These are phyloP conservation scores for Metschnikowia santaceciliae DNA, from an alignment of 805 yeast genomes.

Conservation along the genomic window DNA sequence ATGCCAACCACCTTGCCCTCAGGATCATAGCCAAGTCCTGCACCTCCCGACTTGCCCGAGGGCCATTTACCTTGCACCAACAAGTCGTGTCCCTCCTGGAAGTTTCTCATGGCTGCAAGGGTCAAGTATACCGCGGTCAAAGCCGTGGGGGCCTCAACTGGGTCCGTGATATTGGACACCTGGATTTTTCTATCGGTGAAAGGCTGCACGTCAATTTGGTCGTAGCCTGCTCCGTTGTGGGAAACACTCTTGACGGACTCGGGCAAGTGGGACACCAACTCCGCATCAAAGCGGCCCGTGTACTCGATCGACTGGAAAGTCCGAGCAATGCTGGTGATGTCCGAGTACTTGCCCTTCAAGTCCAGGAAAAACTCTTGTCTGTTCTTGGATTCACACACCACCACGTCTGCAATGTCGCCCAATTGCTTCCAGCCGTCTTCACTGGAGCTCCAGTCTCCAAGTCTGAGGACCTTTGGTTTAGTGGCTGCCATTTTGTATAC, in stretches of 20 bases:
- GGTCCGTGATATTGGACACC: conserved; percentile 61
- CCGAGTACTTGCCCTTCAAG: conserved; percentile 42
- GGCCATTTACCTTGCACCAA: conserved; percentile 62
- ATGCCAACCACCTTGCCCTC: conserved; percentile 74
- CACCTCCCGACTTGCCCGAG: conserved; percentile 40
- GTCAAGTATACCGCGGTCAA: conserved; percentile 62
- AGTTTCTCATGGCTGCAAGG: conserved; percentile 64
- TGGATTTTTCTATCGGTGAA: conserved; percentile 52
- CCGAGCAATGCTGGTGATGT: conserved; percentile 43
- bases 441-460: conserved; percentile 16
- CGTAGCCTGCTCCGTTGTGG: conserved; percentile 76
- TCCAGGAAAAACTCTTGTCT: conserved; percentile 42
- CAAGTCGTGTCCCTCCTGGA: conserved; percentile 53
- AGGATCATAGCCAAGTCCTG: conserved; percentile 70
- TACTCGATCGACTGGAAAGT: conserved; percentile 48
- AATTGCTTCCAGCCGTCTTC: conserved; percentile 14
- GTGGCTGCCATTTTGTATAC: conserved; percentile 6
- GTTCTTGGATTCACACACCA: conserved; percentile 31
- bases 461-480: conserved; percentile 18
- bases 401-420: conserved; percentile 28
- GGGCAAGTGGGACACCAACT: conserved; percentile 54
- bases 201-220: conserved; percentile 59
- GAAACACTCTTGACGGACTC: conserved; percentile 47
- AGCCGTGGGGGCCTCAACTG: conserved; percentile 71
- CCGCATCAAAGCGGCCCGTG: conserved; percentile 66